phyloP scores from a whole-genome alignment of 2,329 filamentous ascomycete genomes.

The Gnomoniopsis smithogilvyi region DNA sequence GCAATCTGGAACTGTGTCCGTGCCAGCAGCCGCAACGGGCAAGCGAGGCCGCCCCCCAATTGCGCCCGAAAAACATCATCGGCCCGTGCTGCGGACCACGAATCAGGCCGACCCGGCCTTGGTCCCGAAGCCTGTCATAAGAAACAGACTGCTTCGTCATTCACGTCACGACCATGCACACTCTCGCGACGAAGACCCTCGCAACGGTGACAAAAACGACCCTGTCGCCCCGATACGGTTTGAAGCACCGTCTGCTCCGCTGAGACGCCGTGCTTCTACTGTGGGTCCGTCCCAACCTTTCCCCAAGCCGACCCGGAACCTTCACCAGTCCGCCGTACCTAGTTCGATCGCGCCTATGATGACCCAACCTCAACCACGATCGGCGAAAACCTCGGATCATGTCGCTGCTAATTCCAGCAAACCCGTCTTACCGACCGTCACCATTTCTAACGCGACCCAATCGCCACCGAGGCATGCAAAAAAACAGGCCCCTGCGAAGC shows the following conservation, averaged over 20 bases:
- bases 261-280: slow-evolving; percentile 9
- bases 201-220: background rate
- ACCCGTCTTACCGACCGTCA: slow-evolving; percentile 4
- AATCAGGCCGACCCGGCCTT: slow-evolving; percentile 11
- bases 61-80: slow-evolving; percentile 6
- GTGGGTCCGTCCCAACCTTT: slow-evolving; percentile 6
- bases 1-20: background rate
- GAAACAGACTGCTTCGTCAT: slow-evolving; percentile 6
- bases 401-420: slow-evolving; percentile 16
- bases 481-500: background rate
- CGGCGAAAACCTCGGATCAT: slow-evolving; percentile 12
- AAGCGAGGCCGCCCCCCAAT: background rate
- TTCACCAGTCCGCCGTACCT: background rate
- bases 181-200: background rate
- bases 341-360: slow-evolving; percentile 7
- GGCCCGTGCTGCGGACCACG: slow-evolving; percentile 16
- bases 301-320: slow-evolving; percentile 5
- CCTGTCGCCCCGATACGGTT: slow-evolving; percentile 6
- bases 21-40: slow-evolving; percentile 3
- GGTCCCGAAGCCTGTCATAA: slow-evolving; percentile 8
- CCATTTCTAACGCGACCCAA: background rate
- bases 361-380: slow-evolving; percentile 11
- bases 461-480: slow-evolving; percentile 7
- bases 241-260: background rate
- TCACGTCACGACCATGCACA: background rate